phyloP scores from a whole-genome alignment of 176 grass and related monocot genomes.

The Cocos nucifera region DNA sequence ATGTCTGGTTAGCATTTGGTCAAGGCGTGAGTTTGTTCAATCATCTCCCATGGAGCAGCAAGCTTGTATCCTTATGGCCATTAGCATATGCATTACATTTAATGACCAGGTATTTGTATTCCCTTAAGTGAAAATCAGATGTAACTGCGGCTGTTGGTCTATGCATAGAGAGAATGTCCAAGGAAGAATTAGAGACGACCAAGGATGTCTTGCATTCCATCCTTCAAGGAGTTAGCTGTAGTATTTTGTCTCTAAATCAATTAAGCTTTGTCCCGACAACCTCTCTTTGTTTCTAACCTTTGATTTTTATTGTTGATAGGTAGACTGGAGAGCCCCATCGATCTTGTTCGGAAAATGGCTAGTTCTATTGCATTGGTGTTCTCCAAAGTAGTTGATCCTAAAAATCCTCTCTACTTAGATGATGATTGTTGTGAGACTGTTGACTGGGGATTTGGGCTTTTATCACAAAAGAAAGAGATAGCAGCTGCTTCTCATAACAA shows the following conservation, averaged over 20 bases:
- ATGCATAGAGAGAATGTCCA: slow-evolving; percentile 72
- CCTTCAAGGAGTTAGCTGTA: slow-evolving; percentile 95
- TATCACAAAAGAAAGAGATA: slow-evolving; percentile 38
- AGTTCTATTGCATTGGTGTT: slow-evolving; percentile 78
- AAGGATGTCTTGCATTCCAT: slow-evolving; percentile 82
- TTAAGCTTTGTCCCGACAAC: too few species aligned
- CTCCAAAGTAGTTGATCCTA: slow-evolving; percentile 86
- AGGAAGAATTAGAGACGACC: slow-evolving; percentile 66
- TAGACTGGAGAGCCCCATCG: slow-evolving; percentile 89
- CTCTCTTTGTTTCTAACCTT: slow-evolving; percentile 9
- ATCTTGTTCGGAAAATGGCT: slow-evolving; percentile 88
- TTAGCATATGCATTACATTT: background rate
- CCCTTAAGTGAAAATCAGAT: slow-evolving; percentile 60
- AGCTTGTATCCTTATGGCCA: slow-evolving; percentile 73
- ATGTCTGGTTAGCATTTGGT: slow-evolving; percentile 62
- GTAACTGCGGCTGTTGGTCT: slow-evolving; percentile 84
- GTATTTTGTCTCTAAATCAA: background rate
- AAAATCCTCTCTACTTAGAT: slow-evolving; percentile 89
- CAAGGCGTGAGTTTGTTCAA: slow-evolving; percentile 80
- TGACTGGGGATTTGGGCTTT: slow-evolving; percentile 83
- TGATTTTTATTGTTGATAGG: slow-evolving; percentile 44
- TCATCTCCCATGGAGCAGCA: slow-evolving; percentile 94
- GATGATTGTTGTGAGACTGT: slow-evolving; percentile 67
- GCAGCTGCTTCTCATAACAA: slow-evolving; percentile 27
- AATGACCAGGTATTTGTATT: slow-evolving; percentile 19